phyloP scores from a whole-genome alignment of 441 rosid species.

The Brassica hybrid region DNA sequence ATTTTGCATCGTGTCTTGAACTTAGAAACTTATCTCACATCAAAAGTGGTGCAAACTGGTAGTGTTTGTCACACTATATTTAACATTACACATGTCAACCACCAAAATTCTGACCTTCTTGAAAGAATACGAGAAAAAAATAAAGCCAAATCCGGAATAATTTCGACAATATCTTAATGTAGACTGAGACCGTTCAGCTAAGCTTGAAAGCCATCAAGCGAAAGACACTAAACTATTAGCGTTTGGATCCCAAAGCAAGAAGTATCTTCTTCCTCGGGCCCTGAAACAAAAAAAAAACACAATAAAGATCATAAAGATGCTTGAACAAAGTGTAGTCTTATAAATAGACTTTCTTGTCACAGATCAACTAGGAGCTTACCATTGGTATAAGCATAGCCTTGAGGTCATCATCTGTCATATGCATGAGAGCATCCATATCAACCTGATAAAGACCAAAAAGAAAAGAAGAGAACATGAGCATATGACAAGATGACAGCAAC shows the following conservation, averaged over 20 bases:
- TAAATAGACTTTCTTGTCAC: background rate
- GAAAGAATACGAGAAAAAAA: background rate
- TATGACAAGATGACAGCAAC: slow-evolving; percentile 14
- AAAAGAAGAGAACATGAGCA: slow-evolving; percentile 3
- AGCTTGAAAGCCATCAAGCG: slow-evolving; percentile 13
- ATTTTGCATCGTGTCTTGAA: slow-evolving; percentile 13
- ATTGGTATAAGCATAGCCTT: slow-evolving; percentile 91
- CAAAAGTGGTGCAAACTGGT: slow-evolving; percentile 15
- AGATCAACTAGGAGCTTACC: slow-evolving; percentile 51
- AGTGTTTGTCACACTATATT: slow-evolving; percentile 23
- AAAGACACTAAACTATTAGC: slow-evolving; percentile 42
- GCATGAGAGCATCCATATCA: slow-evolving; percentile 77
- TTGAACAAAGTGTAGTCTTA: slow-evolving; percentile 9
- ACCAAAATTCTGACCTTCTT: slow-evolving; percentile 34
- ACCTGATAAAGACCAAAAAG: slow-evolving; percentile 3
- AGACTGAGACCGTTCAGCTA: background rate
- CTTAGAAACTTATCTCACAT: background rate
- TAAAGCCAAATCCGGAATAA: slow-evolving; percentile 37
- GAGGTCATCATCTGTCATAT: slow-evolving; percentile 94
- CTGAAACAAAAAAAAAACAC: slow-evolving; percentile 51
- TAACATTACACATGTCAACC: slow-evolving; percentile 39
- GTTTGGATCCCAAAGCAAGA: slow-evolving; percentile 77
- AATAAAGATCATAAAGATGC: background rate
- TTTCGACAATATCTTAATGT: slow-evolving; percentile 36
- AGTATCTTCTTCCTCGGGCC: slow-evolving; percentile 98